Percentiles rank a stretch among this genome's conserved stretches.
Conservation (phyloP, 441 rosid genomes). For the Populus hybrid region DNA sequence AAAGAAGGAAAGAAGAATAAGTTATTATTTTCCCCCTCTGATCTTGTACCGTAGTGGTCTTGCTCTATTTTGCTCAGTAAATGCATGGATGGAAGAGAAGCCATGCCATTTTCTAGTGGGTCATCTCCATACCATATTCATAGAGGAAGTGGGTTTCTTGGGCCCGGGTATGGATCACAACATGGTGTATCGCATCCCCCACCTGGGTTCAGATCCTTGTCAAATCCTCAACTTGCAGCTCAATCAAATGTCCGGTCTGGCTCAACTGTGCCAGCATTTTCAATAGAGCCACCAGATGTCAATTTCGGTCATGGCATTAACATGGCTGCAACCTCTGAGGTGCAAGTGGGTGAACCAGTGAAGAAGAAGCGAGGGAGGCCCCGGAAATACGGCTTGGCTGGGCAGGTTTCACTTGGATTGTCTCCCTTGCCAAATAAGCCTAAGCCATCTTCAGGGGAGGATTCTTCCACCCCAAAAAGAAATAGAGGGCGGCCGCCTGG, state of each 20-base stretch:
- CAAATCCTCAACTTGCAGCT: constrained; percentile 45
- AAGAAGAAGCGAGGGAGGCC: constrained; percentile 99
- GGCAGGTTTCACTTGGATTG: constrained; percentile 84
- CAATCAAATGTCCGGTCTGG: constrained; percentile 41
- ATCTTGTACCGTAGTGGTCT: constrained; percentile 19
- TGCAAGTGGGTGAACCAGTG: constrained; percentile 49
- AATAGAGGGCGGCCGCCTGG: constrained; percentile 95
- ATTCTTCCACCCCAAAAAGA: constrained; percentile 56
- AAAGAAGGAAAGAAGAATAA: constrained; percentile 8
- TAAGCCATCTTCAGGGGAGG: constrained; percentile 49
- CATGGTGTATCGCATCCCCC: constrained; percentile 51
- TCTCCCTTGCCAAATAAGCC: constrained; percentile 58
- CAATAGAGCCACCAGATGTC: constrained; percentile 53
- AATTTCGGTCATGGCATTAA: constrained; percentile 59
- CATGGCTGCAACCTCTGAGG: constrained; percentile 50
- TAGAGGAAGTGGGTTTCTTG: constrained; percentile 55
- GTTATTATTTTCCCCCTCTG: constrained; percentile 11
- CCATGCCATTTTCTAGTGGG: constrained; percentile 80
- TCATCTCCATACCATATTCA: constrained; percentile 81
- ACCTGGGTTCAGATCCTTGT: constrained; percentile 57
- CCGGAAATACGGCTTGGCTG: constrained; percentile 84
- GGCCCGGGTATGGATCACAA: constrained; percentile 57
- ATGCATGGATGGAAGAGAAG: constrained; percentile 99
- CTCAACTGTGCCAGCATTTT: constrained; percentile 46
- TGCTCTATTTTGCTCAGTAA: constrained; percentile 34